phyloP scores from a whole-genome alignment of 179 eudicot species.

The Silene vulgaris region DNA sequence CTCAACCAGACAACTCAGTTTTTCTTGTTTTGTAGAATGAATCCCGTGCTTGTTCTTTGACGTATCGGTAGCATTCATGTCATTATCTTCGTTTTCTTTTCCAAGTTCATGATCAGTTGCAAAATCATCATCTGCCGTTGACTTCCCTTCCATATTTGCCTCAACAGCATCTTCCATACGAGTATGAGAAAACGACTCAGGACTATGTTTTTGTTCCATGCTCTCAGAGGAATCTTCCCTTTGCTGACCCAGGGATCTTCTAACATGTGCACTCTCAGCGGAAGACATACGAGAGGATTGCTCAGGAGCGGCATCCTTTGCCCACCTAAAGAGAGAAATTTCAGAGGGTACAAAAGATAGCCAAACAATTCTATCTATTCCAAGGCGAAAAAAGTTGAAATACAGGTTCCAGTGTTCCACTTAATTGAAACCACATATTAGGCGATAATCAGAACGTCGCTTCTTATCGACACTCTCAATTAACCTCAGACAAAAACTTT shows the following conservation, averaged over 20 bases:
- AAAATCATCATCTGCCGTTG: constrained; percentile 38
- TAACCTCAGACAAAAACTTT: not conserved
- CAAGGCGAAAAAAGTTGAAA: not conserved
- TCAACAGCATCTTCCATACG: constrained; percentile 37
- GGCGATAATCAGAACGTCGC: not conserved
- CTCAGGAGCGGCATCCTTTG: constrained; percentile 38
- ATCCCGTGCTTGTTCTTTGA: constrained; percentile 32
- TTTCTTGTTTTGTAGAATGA: constrained; percentile 36
- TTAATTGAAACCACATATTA: not conserved
- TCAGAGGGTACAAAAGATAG: constrained; percentile 9
- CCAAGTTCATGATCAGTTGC: constrained; percentile 34
- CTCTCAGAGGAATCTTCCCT: constrained; percentile 56
- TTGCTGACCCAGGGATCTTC: constrained; percentile 34
- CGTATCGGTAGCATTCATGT: constrained; percentile 24
- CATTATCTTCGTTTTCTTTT: constrained; percentile 40
- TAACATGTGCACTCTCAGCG: constrained; percentile 41
- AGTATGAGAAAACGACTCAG: constrained; percentile 35
- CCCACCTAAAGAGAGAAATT: constrained; percentile 38
- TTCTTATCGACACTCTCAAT: not conserved
- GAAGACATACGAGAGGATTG: constrained; percentile 48
- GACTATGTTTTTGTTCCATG: constrained; percentile 44
- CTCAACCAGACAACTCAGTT: constrained; percentile 40
- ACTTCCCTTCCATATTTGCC: constrained; percentile 35
- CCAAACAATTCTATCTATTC: not conserved
- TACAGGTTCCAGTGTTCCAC: not conserved